A percentile compares a stretch with the other conserved stretches of the same genome.
These are phyloP conservation scores for Blastomyces percursus DNA, from an alignment of 2,329 filamentous ascomycete species.

Conservation along the genomic window DNA sequence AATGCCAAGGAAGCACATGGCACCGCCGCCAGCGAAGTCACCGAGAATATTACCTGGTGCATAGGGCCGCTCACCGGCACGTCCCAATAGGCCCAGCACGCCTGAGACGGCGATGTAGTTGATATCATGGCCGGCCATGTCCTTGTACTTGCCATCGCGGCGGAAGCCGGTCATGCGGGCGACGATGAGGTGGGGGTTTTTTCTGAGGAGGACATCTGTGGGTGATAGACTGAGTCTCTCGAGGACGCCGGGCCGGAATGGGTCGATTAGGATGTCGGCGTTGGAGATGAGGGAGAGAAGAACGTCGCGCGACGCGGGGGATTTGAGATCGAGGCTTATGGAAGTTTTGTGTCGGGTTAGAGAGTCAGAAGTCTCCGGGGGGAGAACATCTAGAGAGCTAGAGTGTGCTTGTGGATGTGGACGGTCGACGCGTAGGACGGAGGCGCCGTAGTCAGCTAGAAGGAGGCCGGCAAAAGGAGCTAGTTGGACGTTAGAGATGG, in stretches of 20 bases:
- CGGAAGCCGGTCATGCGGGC: constrained; percentile 84
- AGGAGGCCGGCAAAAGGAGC: constrained; percentile 82
- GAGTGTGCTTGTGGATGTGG: constrained; percentile 33
- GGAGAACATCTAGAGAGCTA: constrained; percentile 23
- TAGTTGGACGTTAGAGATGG: constrained; percentile 25
- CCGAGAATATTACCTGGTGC: constrained; percentile 75
- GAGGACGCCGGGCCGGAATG: constrained; percentile 81
- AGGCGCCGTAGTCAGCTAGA: constrained; percentile 79
- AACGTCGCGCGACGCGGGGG: constrained; percentile 50
- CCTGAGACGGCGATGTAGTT: constrained; percentile 90
- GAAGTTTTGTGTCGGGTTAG: constrained; percentile 73
- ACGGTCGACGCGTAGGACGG: constrained; percentile 76
- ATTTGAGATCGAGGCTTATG: constrained; percentile 69
- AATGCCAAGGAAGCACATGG: constrained; percentile 69
- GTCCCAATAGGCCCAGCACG: constrained; percentile 64
- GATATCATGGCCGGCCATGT: constrained; percentile 92
- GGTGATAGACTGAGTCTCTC: constrained; percentile 75
- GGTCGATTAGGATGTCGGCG: constrained; percentile 79
- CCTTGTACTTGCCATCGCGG: constrained; percentile 69
- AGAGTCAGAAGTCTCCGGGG: constrained; percentile 53
- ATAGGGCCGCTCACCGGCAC: constrained; percentile 57
- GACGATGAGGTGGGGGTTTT: constrained; percentile 68
- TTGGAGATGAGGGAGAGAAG: constrained; percentile 52
- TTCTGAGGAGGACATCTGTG: constrained; percentile 47
- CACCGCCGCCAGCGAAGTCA: constrained; percentile 85